phyloP scores from a whole-genome alignment of 768 basidiomycete genomes.

The Lactarius vividus region DNA sequence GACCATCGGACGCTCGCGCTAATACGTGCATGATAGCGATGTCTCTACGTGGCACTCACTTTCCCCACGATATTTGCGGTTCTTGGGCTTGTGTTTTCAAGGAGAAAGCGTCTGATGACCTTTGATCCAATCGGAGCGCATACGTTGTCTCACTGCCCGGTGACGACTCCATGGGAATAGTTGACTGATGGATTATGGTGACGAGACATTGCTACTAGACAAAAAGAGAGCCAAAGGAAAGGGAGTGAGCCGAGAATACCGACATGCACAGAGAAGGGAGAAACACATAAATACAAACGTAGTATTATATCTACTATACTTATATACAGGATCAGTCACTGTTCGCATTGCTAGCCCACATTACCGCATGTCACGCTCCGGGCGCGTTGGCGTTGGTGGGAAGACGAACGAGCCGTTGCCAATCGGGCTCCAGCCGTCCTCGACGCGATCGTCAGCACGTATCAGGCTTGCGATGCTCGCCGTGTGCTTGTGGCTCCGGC shows the following conservation, averaged over 20 bases:
- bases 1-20: neutral
- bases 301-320: constrained; percentile 19
- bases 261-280: neutral
- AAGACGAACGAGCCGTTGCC: constrained; percentile 49
- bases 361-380: constrained; percentile 9
- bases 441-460: constrained; percentile 71
- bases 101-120: neutral
- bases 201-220: constrained; percentile 9
- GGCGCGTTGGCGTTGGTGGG: constrained; percentile 39
- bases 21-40: neutral
- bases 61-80: neutral
- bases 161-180: neutral
- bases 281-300: constrained; percentile 11
- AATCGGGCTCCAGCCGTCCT: constrained; percentile 82
- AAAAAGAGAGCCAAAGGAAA: neutral
- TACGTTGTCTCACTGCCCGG: no score
- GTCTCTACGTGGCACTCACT: neutral
- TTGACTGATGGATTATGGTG: neutral
- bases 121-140: neutral
- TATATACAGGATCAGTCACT: constrained; percentile 10
- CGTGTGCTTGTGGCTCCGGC: constrained; percentile 67
- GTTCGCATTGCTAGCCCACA: neutral
- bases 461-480: constrained; percentile 84
- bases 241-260: neutral
- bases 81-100: neutral